A percentile compares a stretch with the other conserved stretches of the same genome.
Conservation (phyloP, 2,329 filamentous ascomycete species). For the Aphanocladium album region DNA sequence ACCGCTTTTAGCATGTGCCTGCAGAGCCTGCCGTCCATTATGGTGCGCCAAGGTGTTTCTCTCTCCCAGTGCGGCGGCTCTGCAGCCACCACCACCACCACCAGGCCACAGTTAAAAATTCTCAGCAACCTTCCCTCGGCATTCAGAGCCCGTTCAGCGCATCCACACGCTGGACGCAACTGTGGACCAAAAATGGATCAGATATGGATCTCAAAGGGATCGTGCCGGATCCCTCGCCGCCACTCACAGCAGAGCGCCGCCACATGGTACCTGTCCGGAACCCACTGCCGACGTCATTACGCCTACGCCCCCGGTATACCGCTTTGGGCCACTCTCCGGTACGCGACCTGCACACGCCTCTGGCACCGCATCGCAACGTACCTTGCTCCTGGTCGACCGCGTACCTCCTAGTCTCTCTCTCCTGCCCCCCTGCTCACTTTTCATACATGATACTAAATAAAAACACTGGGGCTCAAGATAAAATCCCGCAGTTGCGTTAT, state of each 20-base stretch:
- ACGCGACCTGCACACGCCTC: background rate
- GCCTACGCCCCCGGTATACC: background rate
- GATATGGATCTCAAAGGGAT: conserved; percentile 14
- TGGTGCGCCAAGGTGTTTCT: background rate
- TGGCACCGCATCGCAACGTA: background rate
- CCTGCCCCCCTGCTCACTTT: background rate
- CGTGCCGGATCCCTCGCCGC: conserved; percentile 10
- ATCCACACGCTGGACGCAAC: background rate
- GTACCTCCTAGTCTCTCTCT: background rate
- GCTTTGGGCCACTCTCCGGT: background rate
- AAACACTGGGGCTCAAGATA: conserved; percentile 11
- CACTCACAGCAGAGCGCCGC: conserved; percentile 2
- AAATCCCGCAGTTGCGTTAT: conserved; percentile 14
- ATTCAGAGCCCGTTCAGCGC: background rate
- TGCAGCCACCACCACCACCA: background rate
- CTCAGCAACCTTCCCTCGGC: background rate
- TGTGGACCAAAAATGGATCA: conserved; percentile 4
- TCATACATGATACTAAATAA: background rate
- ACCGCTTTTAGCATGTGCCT: conserved; percentile 5
- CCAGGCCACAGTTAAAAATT: conserved; percentile 5
- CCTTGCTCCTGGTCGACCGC: background rate
- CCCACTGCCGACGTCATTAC: conserved; percentile 11
- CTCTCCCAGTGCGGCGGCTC: too few species aligned
- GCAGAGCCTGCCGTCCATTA: background rate
- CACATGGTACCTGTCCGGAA: conserved; percentile 8